Percentiles rank a stretch among this genome's conserved stretches.
Evolutionary conservation across 208 protist genomes (phyloP).

Genomic region (Balamuthia mandrillaris): DNA sequence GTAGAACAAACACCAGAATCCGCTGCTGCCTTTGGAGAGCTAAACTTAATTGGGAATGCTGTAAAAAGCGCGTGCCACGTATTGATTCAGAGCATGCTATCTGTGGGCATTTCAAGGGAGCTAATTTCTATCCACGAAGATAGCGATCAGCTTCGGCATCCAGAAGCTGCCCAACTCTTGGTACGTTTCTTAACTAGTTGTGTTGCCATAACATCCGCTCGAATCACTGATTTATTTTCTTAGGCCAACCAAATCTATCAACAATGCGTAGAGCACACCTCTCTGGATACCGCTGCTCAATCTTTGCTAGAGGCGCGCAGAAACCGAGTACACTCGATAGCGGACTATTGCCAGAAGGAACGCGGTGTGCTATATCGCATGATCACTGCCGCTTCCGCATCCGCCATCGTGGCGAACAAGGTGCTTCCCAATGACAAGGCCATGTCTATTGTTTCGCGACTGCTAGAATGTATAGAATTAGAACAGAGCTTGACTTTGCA

Average conservation of each 20-base stretch:
- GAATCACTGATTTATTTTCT: background rate
- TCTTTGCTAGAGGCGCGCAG: background rate
- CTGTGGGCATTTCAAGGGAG: background rate
- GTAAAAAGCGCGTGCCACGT: background rate
- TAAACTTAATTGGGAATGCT: too few species aligned
- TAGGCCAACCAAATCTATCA: background rate
- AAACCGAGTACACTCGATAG: background rate
- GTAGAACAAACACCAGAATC: too few species aligned
- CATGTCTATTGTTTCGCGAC: too few species aligned
- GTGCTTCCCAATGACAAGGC: too few species aligned
- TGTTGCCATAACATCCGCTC: background rate
- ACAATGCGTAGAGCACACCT: background rate
- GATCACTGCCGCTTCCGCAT: background rate
- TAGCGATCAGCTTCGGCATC: background rate
- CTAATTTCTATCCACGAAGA: background rate
- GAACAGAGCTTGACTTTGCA: too few species aligned
- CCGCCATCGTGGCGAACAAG: background rate
- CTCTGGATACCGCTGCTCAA: background rate
- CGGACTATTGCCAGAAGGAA: background rate
- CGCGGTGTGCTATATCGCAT: background rate
- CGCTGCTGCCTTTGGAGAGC: too few species aligned
- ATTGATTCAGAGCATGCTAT: background rate
- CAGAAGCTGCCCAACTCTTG: background rate
- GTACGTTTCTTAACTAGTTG: background rate
- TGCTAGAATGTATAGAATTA: too few species aligned